Evolutionary conservation across 306 rosid species (phyloP).

Genomic region (Cicer chorassanicum): DNA sequence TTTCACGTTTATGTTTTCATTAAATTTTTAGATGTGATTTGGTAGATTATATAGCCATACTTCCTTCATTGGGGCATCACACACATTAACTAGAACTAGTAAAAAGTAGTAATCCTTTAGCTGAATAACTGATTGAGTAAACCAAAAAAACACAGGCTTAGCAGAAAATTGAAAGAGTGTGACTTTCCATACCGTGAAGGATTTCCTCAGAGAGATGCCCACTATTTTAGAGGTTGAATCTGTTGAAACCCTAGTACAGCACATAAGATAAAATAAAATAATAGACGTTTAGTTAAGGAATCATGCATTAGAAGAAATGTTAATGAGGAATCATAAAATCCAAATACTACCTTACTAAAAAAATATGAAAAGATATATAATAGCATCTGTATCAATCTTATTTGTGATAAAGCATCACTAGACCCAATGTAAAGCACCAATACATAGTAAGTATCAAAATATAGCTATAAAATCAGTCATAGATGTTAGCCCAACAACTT

Average conservation of each 20-base stretch:
- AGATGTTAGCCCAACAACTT: too few species aligned
- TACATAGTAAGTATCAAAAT: background rate
- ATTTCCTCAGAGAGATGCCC: slow-evolving; percentile 57
- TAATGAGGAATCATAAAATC: slow-evolving; percentile 8
- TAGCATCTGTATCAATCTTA: background rate
- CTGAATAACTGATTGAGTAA: slow-evolving; percentile 21
- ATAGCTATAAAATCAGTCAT: background rate
- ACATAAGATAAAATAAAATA: slow-evolving; percentile 32
- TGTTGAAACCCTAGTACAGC: slow-evolving; percentile 55
- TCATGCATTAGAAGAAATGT: slow-evolving; percentile 15
- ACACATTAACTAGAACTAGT: slow-evolving; percentile 7
- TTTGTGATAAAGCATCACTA: slow-evolving; percentile 7
- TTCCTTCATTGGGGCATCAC: slow-evolving; percentile 18
- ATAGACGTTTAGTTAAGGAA: slow-evolving; percentile 20
- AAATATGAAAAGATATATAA: slow-evolving; percentile 16
- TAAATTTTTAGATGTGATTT: background rate
- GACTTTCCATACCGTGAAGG: slow-evolving; percentile 62
- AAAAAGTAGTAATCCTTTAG: slow-evolving; percentile 11
- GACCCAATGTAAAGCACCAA: slow-evolving; percentile 14
- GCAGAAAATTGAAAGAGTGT: background rate
- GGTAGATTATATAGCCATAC: slow-evolving; percentile 2
- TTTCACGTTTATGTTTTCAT: background rate
- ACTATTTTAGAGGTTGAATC: slow-evolving; percentile 53
- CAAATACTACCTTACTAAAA: slow-evolving; percentile 2
- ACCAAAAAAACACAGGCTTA: background rate